phyloP scores from a whole-genome alignment of 2,329 filamentous ascomycete species.

The Hypoxylon sp. region DNA sequence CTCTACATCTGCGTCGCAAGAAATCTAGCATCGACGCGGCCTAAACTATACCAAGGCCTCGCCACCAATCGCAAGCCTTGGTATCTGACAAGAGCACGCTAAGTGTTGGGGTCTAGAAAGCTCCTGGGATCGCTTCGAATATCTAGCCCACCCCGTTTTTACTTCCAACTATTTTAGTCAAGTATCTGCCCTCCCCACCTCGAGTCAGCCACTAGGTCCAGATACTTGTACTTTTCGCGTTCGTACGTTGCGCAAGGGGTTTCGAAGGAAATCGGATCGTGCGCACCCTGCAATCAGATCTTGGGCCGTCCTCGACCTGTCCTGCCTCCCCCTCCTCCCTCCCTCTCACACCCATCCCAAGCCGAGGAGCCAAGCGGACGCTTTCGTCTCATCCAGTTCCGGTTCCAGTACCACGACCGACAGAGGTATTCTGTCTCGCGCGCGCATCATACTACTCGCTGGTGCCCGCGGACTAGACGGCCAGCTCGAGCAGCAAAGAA shows the following conservation, averaged over 20 bases:
- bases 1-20: slow-evolving; percentile 37
- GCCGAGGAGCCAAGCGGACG: too few species aligned
- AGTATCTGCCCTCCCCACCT: slow-evolving; percentile 39
- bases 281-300: slow-evolving; percentile 20
- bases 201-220: slow-evolving; percentile 30
- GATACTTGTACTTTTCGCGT: too few species aligned
- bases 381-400: too few species aligned
- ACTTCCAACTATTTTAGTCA: slow-evolving; percentile 42
- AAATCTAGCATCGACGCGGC: slow-evolving; percentile 39
- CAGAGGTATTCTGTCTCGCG: slow-evolving; percentile 29
- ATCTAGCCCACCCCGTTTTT: slow-evolving; percentile 35
- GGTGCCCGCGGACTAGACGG: slow-evolving; percentile 36
- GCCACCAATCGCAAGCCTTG: slow-evolving; percentile 43
- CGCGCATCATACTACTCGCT: slow-evolving; percentile 31
- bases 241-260: slow-evolving; percentile 30
- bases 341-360: slow-evolving; percentile 12
- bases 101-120: slow-evolving; percentile 40
- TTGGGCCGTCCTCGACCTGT: slow-evolving; percentile 22
- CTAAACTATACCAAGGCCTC: slow-evolving; percentile 37
- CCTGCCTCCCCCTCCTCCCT: slow-evolving; percentile 14
- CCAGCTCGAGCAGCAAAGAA: too few species aligned
- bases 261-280: slow-evolving; percentile 31
- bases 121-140: slow-evolving; percentile 40
- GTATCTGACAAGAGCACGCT: slow-evolving; percentile 39
- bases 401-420: slow-evolving; percentile 17